phyloP scores from a whole-genome alignment of 2,329 filamentous ascomycete species.

The Xylariales sp. region DNA sequence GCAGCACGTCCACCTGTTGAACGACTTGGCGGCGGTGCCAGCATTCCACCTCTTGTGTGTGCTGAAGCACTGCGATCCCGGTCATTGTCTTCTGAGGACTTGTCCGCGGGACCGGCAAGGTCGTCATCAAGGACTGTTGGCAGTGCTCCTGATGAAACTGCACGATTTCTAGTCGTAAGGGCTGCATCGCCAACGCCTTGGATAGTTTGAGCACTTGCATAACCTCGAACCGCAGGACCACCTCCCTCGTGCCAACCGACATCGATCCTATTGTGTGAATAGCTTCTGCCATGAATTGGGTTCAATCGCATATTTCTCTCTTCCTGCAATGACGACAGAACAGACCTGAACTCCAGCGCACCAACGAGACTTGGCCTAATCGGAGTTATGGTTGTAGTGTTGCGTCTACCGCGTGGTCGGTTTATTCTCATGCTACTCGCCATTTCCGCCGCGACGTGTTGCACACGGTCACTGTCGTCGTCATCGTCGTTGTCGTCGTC shows the following conservation, averaged over 20 bases:
- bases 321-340: constrained; percentile 80
- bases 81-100: constrained; percentile 27
- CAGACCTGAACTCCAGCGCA: constrained; percentile 87
- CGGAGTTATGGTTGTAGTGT: constrained; percentile 72
- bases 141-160: constrained; percentile 42
- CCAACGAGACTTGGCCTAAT: constrained; percentile 92
- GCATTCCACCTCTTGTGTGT: constrained; percentile 25
- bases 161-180: constrained; percentile 32
- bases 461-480: constrained; percentile 48
- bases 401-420: constrained; percentile 59
- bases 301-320: constrained; percentile 71
- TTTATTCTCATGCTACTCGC: constrained; percentile 89
- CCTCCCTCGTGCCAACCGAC: background rate
- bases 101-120: constrained; percentile 36
- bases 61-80: constrained; percentile 15
- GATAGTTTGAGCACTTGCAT: constrained; percentile 14
- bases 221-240: constrained; percentile 8
- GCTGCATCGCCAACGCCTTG: constrained; percentile 8
- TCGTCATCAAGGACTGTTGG: constrained; percentile 32
- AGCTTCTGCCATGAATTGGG: constrained; percentile 63
- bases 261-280: constrained; percentile 55
- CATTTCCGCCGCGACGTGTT: constrained; percentile 72
- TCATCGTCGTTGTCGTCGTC: constrained; percentile 52
- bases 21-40: constrained; percentile 25
- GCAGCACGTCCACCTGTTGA: constrained; percentile 13